Percentiles rank a stretch among this genome's conserved stretches.
Conservation (phyloP, 1,139 yeast species). For the Sugiyamaella pinicola region DNA sequence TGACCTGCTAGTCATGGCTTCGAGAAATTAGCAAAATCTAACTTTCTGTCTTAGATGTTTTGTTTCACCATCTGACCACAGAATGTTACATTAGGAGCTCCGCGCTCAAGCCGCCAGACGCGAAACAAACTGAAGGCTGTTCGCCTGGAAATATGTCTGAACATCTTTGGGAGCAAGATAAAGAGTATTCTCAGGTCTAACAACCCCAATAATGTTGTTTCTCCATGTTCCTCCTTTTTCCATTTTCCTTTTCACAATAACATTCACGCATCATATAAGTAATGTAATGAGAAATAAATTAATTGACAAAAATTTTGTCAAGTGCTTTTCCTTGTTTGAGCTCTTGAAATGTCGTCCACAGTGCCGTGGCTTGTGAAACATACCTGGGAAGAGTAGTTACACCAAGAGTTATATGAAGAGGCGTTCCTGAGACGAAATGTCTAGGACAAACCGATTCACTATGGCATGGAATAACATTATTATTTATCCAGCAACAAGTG, state of each 20-base stretch:
- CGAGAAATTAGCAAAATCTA: not conserved
- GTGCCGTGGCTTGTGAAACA: constrained; percentile 2
- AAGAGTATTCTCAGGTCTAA: no score
- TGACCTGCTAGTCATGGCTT: not conserved
- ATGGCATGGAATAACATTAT: not conserved
- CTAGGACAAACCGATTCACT: constrained; percentile 10
- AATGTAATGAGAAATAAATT: not conserved
- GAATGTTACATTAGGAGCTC: not conserved
- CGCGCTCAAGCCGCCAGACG: not conserved
- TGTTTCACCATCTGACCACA: constrained; percentile 7
- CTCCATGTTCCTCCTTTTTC: no score
- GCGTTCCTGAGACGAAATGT: constrained; percentile 10
- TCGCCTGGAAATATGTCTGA: no score
- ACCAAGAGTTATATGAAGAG: not conserved
- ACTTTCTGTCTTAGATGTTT: constrained; percentile 5
- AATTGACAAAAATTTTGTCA: not conserved
- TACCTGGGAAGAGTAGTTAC: not conserved
- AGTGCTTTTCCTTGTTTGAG: not conserved
- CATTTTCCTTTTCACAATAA: no score
- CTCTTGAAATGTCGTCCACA: not conserved
- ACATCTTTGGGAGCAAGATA: no score
- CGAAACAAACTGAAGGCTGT: not conserved
- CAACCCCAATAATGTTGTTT: no score
- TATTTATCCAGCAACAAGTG: not conserved
- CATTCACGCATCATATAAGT: not conserved